A percentile compares a stretch with the other conserved stretches of the same genome.
phyloP scores from a whole-genome alignment of 257 asterid species.

The Solanum dulcamara region DNA sequence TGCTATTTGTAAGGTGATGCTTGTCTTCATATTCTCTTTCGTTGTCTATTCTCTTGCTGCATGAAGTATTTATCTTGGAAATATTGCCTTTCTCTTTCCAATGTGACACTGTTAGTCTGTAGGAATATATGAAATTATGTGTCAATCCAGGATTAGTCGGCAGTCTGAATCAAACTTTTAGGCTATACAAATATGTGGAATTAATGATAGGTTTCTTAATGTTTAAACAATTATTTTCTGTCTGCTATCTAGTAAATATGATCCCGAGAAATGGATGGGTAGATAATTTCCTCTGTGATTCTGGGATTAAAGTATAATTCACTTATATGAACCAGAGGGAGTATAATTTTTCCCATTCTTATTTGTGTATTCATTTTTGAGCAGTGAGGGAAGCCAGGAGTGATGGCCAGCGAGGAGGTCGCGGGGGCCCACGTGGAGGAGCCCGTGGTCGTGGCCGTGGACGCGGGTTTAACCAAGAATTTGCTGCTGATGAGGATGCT shows the following conservation, averaged over 20 bases:
- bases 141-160: background rate
- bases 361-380: background rate
- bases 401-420: conserved; percentile 20
- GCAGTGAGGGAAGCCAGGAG: conserved; percentile 28
- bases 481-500: conserved; percentile 14
- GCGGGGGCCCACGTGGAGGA: conserved; percentile 24
- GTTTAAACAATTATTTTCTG: background rate
- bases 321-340: background rate
- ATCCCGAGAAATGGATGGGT: background rate
- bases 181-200: background rate
- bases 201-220: background rate
- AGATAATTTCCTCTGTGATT: background rate
- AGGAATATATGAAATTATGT: background rate
- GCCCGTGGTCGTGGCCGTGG: conserved; percentile 19
- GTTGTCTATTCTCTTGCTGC: background rate
- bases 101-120: background rate
- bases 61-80: background rate
- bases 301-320: background rate
- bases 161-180: background rate
- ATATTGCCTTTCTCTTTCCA: background rate
- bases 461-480: conserved; percentile 27
- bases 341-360: background rate
- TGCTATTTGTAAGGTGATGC: background rate
- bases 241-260: background rate
- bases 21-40: background rate